Conservation (phyloP, 1,284 basidiomycete species). For the Abortiporus biennis region DNA sequence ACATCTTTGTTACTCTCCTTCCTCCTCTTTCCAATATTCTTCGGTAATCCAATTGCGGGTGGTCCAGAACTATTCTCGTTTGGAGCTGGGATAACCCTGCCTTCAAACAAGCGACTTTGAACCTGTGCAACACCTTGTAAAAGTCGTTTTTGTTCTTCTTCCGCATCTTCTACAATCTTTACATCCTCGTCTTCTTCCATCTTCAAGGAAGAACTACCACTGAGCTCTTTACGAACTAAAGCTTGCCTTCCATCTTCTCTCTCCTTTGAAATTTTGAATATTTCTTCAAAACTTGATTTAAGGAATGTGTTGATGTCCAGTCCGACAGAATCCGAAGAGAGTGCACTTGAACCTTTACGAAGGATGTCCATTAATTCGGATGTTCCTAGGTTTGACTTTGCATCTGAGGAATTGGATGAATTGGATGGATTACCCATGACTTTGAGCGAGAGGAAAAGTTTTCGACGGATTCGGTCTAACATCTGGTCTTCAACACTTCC, state of each 20-base stretch:
- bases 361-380: constrained; percentile 50
- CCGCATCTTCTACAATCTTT: constrained; percentile 38
- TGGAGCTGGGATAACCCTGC: constrained; percentile 40
- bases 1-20: constrained; percentile 8
- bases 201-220: constrained; percentile 12
- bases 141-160: constrained; percentile 48
- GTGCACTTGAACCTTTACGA: constrained; percentile 48
- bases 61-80: too few species aligned
- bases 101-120: constrained; percentile 53
- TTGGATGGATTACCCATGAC: constrained; percentile 39
- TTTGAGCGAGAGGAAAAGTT: constrained; percentile 56
- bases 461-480: constrained; percentile 55
- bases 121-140: constrained; percentile 52
- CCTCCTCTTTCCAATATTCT: not conserved
- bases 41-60: not conserved
- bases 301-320: constrained; percentile 38
- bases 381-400: constrained; percentile 27
- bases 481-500: constrained; percentile 65
- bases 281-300: constrained; percentile 32
- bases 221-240: constrained; percentile 22
- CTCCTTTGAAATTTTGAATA: constrained; percentile 37
- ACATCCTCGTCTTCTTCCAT: too few species aligned
- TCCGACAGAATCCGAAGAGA: constrained; percentile 27
- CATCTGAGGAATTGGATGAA: constrained; percentile 16
- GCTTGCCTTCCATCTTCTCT: constrained; percentile 34